phyloP scores from a whole-genome alignment of 75 land plant species.

The Selaginella tamariscina region DNA sequence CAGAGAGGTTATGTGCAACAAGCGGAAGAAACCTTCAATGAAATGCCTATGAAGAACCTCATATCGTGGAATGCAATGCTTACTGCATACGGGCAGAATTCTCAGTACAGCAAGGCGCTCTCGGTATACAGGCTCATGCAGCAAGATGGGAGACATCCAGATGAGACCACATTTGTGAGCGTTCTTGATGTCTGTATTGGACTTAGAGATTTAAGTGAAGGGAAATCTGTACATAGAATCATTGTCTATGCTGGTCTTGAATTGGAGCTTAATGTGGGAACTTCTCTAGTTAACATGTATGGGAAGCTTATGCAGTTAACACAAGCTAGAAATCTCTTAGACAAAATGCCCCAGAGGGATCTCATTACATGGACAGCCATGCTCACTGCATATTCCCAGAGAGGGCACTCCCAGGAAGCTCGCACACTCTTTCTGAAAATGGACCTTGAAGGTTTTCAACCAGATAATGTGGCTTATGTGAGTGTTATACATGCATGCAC shows the following conservation, averaged over 20 bases:
- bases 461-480: not conserved
- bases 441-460: not conserved
- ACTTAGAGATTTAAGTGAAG: not conserved
- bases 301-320: not conserved
- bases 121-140: not conserved
- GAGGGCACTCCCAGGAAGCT: not conserved
- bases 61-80: too few relatives aligned
- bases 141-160: not conserved
- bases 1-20: not conserved
- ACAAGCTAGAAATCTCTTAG: not conserved
- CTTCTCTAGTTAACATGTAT: not conserved
- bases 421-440: not conserved
- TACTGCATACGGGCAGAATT: slow-evolving; percentile 3
- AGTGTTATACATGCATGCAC: not conserved
- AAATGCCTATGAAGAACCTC: too few relatives aligned
- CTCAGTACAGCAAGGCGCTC: not conserved
- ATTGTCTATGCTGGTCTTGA: not conserved
- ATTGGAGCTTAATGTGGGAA: not conserved
- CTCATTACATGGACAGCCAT: not conserved
- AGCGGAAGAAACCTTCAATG: too few relatives aligned
- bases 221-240: not conserved
- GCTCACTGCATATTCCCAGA: not conserved
- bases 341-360: not conserved
- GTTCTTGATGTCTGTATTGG: not conserved
- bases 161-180: not conserved